A percentile compares a stretch with the other conserved stretches of the same genome.
Conservation (phyloP, 2,329 filamentous ascomycete genomes). For the Fusarium zealandicum region DNA sequence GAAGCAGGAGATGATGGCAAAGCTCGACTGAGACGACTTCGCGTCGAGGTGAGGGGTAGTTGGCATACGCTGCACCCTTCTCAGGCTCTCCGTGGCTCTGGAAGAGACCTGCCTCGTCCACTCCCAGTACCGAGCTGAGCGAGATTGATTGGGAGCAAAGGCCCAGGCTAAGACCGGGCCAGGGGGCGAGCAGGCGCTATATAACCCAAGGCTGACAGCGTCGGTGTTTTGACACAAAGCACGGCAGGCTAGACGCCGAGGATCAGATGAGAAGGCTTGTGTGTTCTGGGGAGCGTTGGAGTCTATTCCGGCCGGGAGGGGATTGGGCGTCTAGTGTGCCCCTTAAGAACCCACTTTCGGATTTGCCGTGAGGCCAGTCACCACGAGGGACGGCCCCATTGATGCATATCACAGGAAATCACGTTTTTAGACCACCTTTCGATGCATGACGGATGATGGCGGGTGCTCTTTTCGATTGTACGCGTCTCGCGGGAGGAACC, state of each 20-base stretch:
- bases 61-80: slow-evolving; percentile 43
- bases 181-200: slow-evolving; percentile 41
- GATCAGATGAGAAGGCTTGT: slow-evolving; percentile 41
- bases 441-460: slow-evolving; percentile 60
- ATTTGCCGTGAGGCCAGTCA: slow-evolving; percentile 39
- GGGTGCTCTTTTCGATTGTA: slow-evolving; percentile 51
- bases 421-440: slow-evolving; percentile 58
- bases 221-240: slow-evolving; percentile 36
- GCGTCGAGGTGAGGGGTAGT: slow-evolving; percentile 43
- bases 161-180: slow-evolving; percentile 41
- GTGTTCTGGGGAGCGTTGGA: slow-evolving; percentile 43
- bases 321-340: slow-evolving; percentile 42
- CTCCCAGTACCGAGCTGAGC: slow-evolving; percentile 43
- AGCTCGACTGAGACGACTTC: slow-evolving; percentile 77
- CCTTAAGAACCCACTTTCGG: slow-evolving; percentile 39
- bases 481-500: slow-evolving; percentile 41
- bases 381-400: slow-evolving; percentile 43
- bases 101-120: slow-evolving; percentile 42
- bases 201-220: slow-evolving; percentile 42
- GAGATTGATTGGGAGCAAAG: slow-evolving; percentile 41
- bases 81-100: slow-evolving; percentile 43
- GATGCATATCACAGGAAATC: slow-evolving; percentile 49
- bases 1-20: slow-evolving; percentile 97
- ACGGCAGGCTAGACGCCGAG: slow-evolving; percentile 31
- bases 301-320: slow-evolving; percentile 41